Conservation (phyloP, 306 rosid genomes). For the Rosa chinensis region DNA sequence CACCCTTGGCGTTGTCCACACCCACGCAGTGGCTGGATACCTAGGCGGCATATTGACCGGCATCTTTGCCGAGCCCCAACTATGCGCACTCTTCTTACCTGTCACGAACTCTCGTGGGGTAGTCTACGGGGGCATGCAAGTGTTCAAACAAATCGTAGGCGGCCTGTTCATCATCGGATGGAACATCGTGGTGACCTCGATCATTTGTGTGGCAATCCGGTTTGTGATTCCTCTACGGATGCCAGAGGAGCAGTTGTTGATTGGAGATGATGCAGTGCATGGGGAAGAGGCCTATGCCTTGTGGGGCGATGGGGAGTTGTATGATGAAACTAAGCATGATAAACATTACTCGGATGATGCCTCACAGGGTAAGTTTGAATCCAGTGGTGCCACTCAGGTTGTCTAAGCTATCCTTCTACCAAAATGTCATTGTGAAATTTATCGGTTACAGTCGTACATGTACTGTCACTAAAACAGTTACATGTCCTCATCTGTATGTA, state of each 20-base stretch:
- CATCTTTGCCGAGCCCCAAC: constrained; percentile 46
- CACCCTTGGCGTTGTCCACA: constrained; percentile 63
- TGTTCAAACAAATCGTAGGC: constrained; percentile 49
- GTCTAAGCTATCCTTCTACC: too few species aligned
- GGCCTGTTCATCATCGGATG: constrained; percentile 47
- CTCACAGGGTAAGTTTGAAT: too few species aligned
- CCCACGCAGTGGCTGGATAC: constrained; percentile 59
- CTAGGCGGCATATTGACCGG: constrained; percentile 63
- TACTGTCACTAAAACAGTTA: too few species aligned
- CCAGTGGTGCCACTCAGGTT: too few species aligned
- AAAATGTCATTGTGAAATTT: too few species aligned
- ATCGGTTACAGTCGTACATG: too few species aligned
- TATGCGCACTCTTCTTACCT: constrained; percentile 40
- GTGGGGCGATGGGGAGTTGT: constrained; percentile 66
- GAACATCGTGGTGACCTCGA: constrained; percentile 48
- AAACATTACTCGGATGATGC: too few species aligned
- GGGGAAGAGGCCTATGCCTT: constrained; percentile 68
- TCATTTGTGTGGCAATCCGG: constrained; percentile 36
- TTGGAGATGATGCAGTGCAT: constrained; percentile 61
- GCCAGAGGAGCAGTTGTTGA: constrained; percentile 51
- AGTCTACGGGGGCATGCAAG: constrained; percentile 49
- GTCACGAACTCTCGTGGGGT: constrained; percentile 41
- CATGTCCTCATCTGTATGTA: too few species aligned
- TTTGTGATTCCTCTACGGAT: constrained; percentile 45
- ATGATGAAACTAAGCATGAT: too few species aligned